Evolutionary conservation across 163 green algal genomes (phyloP).

Genomic region (Scenedesmus sp.): DNA sequence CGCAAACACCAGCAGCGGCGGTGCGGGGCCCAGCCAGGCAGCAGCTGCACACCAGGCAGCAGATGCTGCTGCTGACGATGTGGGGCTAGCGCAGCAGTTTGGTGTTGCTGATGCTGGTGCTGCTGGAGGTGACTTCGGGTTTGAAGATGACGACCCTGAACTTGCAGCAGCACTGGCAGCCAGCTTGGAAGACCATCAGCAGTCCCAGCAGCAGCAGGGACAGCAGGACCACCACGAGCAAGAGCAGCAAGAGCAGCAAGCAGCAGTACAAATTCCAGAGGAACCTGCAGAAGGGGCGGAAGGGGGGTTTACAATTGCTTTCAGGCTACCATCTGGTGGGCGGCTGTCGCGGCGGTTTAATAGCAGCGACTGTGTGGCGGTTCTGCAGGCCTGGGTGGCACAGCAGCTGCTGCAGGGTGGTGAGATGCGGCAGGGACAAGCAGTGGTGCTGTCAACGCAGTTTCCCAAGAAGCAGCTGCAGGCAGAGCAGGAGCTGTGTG

Average conservation of each 20-base stretch:
- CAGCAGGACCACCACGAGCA: constrained; percentile 35
- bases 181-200: constrained; percentile 71
- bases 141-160: constrained; percentile 72
- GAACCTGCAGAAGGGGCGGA: constrained; percentile 47
- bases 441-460: constrained; percentile 36
- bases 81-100: background rate
- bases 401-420: constrained; percentile 30
- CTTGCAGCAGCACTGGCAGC: constrained; percentile 84
- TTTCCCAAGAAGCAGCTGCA: constrained; percentile 36
- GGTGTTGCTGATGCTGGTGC: background rate
- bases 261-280: constrained; percentile 34
- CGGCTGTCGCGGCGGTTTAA: constrained; percentile 39
- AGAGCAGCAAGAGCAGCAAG: constrained; percentile 16
- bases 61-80: background rate
- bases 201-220: background rate
- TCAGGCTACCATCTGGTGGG: constrained; percentile 43
- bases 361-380: constrained; percentile 3
- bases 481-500: background rate
- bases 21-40: background rate
- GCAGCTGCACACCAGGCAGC: constrained; percentile 8
- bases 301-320: constrained; percentile 16
- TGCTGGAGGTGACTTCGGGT: background rate
- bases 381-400: constrained; percentile 28
- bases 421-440: background rate
- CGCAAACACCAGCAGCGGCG: constrained; percentile 1